Evolutionary conservation across 345 rosid species (phyloP).

Genomic region (Eucalyptus regnans): DNA sequence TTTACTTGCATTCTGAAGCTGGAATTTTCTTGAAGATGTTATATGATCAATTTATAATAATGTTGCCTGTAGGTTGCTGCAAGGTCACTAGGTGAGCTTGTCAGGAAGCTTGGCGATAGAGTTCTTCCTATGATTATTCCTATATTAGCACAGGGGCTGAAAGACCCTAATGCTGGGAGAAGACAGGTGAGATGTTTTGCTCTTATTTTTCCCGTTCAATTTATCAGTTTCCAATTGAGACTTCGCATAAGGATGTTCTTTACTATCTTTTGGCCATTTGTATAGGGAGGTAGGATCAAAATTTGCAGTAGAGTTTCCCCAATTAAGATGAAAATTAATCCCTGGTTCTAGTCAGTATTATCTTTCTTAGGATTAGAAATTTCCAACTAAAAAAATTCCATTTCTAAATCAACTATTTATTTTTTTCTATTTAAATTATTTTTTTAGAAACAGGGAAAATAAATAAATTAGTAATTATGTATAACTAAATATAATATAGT

Average conservation of each 20-base stretch:
- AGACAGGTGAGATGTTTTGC: constrained; percentile 58
- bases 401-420: neutral
- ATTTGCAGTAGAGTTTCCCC: neutral
- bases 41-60: neutral
- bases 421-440: neutral
- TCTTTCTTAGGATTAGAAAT: neutral
- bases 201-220: neutral
- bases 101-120: constrained; percentile 98
- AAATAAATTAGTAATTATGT: neutral
- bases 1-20: neutral
- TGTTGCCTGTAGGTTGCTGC: constrained; percentile 63
- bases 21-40: neutral
- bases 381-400: neutral
- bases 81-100: constrained; percentile 93
- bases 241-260: neutral
- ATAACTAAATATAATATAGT: neutral
- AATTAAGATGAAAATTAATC: neutral
- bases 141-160: constrained; percentile 68
- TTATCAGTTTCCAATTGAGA: constrained; percentile 17
- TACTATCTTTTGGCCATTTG: neutral
- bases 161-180: constrained; percentile 69
- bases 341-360: neutral
- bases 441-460: neutral
- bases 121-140: constrained; percentile 97
- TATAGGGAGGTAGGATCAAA: neutral